phyloP scores from a whole-genome alignment of 2,329 filamentous ascomycete genomes.

The Botryosphaeria dothidea region DNA sequence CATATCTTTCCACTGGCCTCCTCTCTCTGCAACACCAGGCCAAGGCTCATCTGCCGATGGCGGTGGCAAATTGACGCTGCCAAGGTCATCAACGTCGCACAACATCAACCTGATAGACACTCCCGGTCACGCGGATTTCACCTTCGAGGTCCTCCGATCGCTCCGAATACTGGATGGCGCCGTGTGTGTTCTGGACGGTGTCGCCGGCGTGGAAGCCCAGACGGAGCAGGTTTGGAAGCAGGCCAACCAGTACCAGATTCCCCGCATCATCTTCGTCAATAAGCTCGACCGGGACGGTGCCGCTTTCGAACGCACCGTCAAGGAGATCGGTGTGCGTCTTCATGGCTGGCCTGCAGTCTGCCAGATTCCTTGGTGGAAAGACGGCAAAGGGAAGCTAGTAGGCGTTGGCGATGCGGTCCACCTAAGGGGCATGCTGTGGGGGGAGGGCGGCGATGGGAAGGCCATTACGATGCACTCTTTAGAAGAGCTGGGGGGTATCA shows the following conservation, averaged over 20 bases:
- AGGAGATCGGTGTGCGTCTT: conserved; percentile 78
- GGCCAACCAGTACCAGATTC: conserved; percentile 81
- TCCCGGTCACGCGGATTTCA: conserved; percentile 94
- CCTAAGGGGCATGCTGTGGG: conserved; percentile 74
- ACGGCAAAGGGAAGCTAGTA: conserved; percentile 69
- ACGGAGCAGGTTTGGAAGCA: conserved; percentile 96
- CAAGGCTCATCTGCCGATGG: conserved; percentile 27
- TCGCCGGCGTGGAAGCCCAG: conserved; percentile 93
- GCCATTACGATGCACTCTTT: conserved; percentile 58
- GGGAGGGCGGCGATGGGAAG: conserved; percentile 65
- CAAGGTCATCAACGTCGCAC: conserved; percentile 15
- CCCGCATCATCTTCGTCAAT: conserved; percentile 78
- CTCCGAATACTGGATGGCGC: conserved; percentile 85
- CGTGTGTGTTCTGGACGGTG: conserved; percentile 89
- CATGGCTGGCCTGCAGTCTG: conserved; percentile 87
- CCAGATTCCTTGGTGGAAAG: conserved; percentile 92
- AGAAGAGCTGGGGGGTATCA: conserved; percentile 52
- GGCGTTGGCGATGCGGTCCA: conserved; percentile 85
- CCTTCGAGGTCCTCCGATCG: conserved; percentile 92
- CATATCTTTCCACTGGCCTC: conserved; percentile 93
- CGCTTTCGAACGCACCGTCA: conserved; percentile 78
- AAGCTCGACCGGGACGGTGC: conserved; percentile 84
- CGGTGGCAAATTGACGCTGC: background rate
- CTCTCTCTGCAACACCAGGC: conserved; percentile 33
- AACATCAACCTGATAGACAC: conserved; percentile 94